phyloP scores from a whole-genome alignment of 2,329 filamentous ascomycete genomes.

The Ophiostoma tasmaniense region DNA sequence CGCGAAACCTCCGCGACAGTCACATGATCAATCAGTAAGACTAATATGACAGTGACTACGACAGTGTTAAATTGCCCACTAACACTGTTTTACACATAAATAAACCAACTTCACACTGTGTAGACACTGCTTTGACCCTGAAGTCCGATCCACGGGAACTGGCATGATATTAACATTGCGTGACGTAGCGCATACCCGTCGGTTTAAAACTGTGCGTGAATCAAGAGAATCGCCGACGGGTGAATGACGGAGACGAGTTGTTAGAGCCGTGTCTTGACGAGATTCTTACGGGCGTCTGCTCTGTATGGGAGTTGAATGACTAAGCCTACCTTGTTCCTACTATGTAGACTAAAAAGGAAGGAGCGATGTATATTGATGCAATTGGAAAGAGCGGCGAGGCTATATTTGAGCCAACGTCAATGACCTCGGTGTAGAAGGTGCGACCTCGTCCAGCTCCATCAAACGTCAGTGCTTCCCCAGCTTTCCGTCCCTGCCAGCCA shows the following conservation, averaged over 20 bases:
- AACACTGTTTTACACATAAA: neutral
- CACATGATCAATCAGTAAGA: constrained; percentile 15
- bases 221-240: neutral
- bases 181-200: neutral
- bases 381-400: neutral
- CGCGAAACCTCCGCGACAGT: constrained; percentile 22
- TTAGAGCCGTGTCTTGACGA: neutral
- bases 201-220: neutral
- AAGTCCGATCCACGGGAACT: neutral
- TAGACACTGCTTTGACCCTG: neutral
- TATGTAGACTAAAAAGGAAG: neutral
- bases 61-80: neutral
- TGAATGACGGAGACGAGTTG: neutral
- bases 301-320: neutral
- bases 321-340: neutral
- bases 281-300: neutral
- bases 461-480: neutral
- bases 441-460: neutral
- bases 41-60: neutral
- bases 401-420: too few species aligned
- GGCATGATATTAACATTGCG: neutral
- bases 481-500: neutral
- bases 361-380: neutral
- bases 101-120: neutral
- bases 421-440: neutral